phyloP scores from a whole-genome alignment of 176 grass and related monocot species.

The Miscanthus lutarioriparius region DNA sequence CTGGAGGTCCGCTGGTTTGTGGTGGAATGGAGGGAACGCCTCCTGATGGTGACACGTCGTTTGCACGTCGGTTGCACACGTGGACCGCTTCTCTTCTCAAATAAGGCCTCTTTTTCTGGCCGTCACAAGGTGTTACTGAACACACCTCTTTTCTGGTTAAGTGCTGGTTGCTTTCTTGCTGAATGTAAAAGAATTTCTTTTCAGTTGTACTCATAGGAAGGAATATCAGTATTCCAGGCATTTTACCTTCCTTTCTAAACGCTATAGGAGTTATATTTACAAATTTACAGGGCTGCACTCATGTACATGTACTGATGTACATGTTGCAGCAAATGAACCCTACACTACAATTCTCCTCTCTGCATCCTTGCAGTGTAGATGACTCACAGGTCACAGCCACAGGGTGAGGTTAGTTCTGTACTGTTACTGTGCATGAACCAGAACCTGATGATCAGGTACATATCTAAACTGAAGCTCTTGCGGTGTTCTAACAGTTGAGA shows the following conservation, averaged over 20 bases:
- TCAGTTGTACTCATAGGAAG: not conserved
- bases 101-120: not conserved
- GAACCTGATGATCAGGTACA: not conserved
- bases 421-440: slow-evolving; percentile 32
- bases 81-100: slow-evolving; percentile 47
- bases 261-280: slow-evolving; percentile 24
- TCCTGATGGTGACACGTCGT: slow-evolving; percentile 44
- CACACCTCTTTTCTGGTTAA: not conserved
- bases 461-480: slow-evolving; percentile 22
- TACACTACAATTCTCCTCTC: slow-evolving; percentile 9
- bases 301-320: slow-evolving; percentile 7
- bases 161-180: not conserved
- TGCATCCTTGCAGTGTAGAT: not conserved
- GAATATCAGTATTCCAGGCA: not conserved
- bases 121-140: too few relatives aligned
- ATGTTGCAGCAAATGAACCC: slow-evolving; percentile 19
- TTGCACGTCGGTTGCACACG: slow-evolving; percentile 23
- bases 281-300: slow-evolving; percentile 10
- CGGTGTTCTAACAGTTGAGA: not conserved
- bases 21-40: slow-evolving; percentile 53
- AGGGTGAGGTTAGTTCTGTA: slow-evolving; percentile 26
- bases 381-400: not conserved
- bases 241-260: not conserved
- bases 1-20: slow-evolving; percentile 41
- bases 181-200: not conserved